Evolutionary conservation across 768 basidiomycete species (phyloP), one percentile per base, ranked within the genome.

Genomic region (Lactifluus piperatus): DNA sequence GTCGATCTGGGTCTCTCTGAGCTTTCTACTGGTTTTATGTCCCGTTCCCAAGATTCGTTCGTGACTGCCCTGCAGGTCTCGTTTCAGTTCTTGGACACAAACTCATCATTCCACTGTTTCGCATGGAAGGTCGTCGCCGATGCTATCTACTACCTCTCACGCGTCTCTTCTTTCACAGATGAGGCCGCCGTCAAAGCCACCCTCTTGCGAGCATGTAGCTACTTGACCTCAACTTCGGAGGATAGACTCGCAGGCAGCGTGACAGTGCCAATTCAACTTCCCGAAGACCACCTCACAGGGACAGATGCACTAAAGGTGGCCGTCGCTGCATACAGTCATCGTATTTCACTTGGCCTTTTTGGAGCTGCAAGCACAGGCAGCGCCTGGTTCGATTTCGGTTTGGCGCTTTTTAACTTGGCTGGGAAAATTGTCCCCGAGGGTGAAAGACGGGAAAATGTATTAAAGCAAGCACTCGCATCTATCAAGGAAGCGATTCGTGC

Each of bases 101-200:
- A 78, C 44, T 69, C 81, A 9, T 85, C 86, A 1, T 86, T 88
- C 69, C 81, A 88, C 18, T 74, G 79, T 5, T 75, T 90, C 3
- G 80, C 80, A 4, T 98, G 94, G 95, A 98, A 98, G 70, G 73
- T 78, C 7, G 76, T 85, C 11, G 89, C 82, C 0, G 94, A 99
- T 69, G 83, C 86, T 3, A 70, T 89, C 4, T 82, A 83, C 65
- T 77, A 81, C 50, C 72, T 97, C 13, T 85, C 86, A 4, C 71
- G 70, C 29, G 74, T 76, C 46, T 72, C 79, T 2, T 71, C 73
- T 4, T 84, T 82, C 62, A 69, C 74, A 11, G 75, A 86, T 53
- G 74, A 77, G 62, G 67, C 62, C 1, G 58, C 63, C 14, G 70
- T 84, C 10, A 70, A 71, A 22, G 62, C 65, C 41, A 62, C 69